Evolutionary conservation across 1,284 basidiomycete genomes (phyloP).

Genomic region (Coniferiporia weirii): DNA sequence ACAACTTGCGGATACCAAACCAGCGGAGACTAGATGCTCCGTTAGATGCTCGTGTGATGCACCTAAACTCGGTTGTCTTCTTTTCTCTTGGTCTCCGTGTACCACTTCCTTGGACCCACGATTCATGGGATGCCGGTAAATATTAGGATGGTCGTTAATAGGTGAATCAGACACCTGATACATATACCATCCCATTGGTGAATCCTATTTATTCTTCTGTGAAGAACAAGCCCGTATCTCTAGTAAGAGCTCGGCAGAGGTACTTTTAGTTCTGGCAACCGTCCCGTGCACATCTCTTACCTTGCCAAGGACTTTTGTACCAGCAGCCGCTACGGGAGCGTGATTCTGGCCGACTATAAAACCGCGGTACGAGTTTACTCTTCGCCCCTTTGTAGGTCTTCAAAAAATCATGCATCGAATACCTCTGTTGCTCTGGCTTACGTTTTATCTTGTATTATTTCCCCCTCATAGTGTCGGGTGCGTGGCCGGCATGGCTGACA

Average conservation of each 20-base stretch:
- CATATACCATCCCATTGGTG: too few species aligned
- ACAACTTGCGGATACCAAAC: background rate
- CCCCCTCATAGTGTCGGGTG: background rate
- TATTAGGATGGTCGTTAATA: background rate
- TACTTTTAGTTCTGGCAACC: background rate
- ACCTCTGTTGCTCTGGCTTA: background rate
- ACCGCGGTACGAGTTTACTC: background rate
- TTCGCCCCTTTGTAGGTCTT: background rate
- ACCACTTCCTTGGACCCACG: background rate
- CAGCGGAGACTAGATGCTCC: background rate
- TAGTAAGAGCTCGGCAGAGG: background rate
- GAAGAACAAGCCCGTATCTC: background rate
- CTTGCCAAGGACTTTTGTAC: background rate
- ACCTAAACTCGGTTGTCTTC: too few species aligned
- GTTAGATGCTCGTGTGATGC: background rate
- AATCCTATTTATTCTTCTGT: too few species aligned
- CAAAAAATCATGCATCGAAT: background rate
- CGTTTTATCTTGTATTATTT: background rate
- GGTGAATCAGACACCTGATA: background rate
- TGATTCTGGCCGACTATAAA: background rate
- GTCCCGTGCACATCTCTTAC: background rate
- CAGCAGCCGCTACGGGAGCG: background rate
- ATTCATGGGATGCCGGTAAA: background rate
- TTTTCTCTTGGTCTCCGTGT: background rate
- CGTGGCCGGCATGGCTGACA: background rate